Conservation (phyloP, 164 flowering plant species). For the Pachysandra terminalis region DNA sequence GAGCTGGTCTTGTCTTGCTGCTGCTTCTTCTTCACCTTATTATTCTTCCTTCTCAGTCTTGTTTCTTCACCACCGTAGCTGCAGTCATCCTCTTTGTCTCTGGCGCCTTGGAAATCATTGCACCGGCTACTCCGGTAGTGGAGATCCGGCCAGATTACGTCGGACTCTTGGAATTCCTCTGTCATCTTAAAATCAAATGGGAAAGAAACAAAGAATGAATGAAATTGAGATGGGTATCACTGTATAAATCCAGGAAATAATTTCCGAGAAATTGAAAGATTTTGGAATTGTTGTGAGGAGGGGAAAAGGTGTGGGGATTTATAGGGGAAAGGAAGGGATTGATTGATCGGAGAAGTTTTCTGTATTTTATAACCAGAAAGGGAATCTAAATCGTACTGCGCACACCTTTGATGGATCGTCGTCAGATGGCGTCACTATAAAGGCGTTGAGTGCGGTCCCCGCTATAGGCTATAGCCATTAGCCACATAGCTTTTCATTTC, state of each 20-base stretch:
- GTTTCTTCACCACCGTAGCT: background rate
- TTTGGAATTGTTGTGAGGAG: too few relatives aligned
- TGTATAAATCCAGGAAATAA: too few relatives aligned
- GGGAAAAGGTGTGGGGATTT: slow-evolving; percentile 11
- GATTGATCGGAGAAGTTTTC: too few relatives aligned
- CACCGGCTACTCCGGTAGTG: too few relatives aligned
- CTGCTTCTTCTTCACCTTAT: too few relatives aligned
- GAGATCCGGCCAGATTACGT: slow-evolving; percentile 20
- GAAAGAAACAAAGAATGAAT: background rate
- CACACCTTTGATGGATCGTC: background rate
- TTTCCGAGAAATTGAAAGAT: too few relatives aligned
- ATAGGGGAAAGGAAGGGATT: background rate
- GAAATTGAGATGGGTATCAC: too few relatives aligned
- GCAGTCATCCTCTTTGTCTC: background rate
- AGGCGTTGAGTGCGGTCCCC: slow-evolving; percentile 12
- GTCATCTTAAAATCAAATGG: slow-evolving; percentile 1
- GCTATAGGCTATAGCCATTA: background rate
- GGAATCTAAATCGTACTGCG: background rate
- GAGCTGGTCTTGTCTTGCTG: slow-evolving; percentile 11
- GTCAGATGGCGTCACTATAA: slow-evolving; percentile 12
- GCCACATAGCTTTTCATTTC: too few relatives aligned
- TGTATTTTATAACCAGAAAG: background rate
- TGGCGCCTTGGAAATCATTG: too few relatives aligned
- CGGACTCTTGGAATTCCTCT: slow-evolving; percentile 39
- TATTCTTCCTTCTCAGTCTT: too few relatives aligned